Conservation (phyloP, 177 flowering plant genomes). For the Vitis hybrid region DNA sequence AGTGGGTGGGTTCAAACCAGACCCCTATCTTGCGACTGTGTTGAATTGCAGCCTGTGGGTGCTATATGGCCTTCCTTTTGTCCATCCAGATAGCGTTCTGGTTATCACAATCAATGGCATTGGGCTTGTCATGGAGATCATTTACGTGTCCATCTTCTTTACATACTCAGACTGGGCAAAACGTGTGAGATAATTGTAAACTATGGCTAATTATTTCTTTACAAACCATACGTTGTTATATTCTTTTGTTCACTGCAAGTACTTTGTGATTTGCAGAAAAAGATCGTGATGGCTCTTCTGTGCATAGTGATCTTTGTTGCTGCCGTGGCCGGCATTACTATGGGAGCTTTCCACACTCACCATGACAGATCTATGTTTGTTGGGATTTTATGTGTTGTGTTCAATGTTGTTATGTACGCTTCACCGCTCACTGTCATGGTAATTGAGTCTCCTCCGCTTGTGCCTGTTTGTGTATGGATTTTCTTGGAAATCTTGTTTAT, state of each 20-base stretch:
- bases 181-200: not conserved
- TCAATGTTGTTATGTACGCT: constrained; percentile 24
- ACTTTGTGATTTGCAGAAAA: constrained; percentile 12
- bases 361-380: constrained; percentile 20
- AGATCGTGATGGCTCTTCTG: not conserved
- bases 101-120: constrained; percentile 42
- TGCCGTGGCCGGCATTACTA: not conserved
- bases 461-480: not conserved
- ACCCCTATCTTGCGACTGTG: constrained; percentile 34
- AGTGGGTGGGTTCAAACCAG: constrained; percentile 38
- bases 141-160: constrained; percentile 27
- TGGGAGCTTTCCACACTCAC: constrained; percentile 18
- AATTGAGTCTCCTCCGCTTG: not conserved
- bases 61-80: constrained; percentile 45
- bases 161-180: constrained; percentile 12
- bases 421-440: constrained; percentile 41
- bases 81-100: constrained; percentile 43
- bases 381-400: constrained; percentile 18
- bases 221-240: too few relatives aligned
- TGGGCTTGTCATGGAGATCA: constrained; percentile 34
- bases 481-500: not conserved
- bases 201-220: too few relatives aligned
- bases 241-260: not conserved
- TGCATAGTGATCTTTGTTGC: constrained; percentile 10
- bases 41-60: constrained; percentile 46